A percentile compares a stretch with the other conserved stretches of the same genome.
phyloP scores from a whole-genome alignment of 495 filamentous ascomycete genomes.

The Tetracladium setigerum region DNA sequence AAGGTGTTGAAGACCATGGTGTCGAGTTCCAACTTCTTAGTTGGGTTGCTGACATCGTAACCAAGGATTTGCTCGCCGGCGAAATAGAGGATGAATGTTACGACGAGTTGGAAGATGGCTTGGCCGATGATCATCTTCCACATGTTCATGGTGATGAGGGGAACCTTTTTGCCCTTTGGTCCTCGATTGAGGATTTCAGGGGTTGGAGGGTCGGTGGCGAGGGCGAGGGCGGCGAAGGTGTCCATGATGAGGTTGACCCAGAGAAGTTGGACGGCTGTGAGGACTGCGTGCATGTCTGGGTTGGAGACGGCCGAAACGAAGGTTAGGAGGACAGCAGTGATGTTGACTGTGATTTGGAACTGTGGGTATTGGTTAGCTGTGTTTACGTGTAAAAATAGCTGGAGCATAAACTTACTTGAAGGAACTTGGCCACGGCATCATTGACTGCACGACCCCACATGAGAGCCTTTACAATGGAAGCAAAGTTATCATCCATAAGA shows the following conservation, averaged over 20 bases:
- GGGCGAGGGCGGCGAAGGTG: conserved; percentile 76
- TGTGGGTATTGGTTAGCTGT: conserved; percentile 29
- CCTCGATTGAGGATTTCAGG: conserved; percentile 69
- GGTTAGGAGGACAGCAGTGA: conserved; percentile 73
- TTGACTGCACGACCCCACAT: conserved; percentile 86
- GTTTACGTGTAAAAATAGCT: not conserved
- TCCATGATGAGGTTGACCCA: conserved; percentile 95
- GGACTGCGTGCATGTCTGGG: conserved; percentile 53
- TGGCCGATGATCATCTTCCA: conserved; percentile 93
- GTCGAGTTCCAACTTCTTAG: conserved; percentile 37
- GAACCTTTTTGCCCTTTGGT: conserved; percentile 60
- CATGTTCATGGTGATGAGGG: conserved; percentile 74
- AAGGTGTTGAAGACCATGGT: conserved; percentile 85
- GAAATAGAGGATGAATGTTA: conserved; percentile 74
- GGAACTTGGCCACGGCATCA: conserved; percentile 77
- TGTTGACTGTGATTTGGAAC: conserved; percentile 85
- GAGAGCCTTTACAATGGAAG: conserved; percentile 78
- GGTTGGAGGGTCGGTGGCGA: conserved; percentile 75
- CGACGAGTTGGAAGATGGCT: conserved; percentile 65
- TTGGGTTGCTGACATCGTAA: conserved; percentile 32
- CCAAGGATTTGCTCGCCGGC: conserved; percentile 51
- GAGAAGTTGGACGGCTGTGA: conserved; percentile 76
- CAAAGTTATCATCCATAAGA: conserved; percentile 88
- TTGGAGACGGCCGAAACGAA: conserved; percentile 72
- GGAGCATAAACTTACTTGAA: conserved; percentile 22